These are phyloP conservation scores for Rhodomyrtus psidioides DNA, from an alignment of 441 rosid genomes.

Conservation along the genomic window DNA sequence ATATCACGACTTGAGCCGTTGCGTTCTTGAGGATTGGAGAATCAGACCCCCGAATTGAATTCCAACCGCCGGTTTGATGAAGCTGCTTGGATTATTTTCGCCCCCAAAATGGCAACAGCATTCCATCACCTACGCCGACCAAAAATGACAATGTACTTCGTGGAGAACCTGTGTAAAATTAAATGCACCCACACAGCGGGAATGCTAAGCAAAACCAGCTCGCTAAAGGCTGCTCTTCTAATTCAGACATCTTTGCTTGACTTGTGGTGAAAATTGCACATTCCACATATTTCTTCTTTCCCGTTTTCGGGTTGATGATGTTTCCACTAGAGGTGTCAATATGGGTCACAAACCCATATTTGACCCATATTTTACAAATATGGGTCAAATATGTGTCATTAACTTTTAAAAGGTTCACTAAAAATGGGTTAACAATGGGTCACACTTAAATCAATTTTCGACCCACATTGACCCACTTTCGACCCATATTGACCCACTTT, in stretches of 20 bases:
- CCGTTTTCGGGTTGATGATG: background rate
- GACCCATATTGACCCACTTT: too few relatives aligned
- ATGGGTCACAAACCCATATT: too few relatives aligned
- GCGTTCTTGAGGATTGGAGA: background rate
- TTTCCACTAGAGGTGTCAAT: background rate
- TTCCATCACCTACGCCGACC: background rate
- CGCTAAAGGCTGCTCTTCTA: background rate
- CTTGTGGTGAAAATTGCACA: background rate
- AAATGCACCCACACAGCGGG: background rate
- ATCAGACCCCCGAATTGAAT: background rate
- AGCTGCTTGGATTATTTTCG: background rate
- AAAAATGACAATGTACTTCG: background rate
- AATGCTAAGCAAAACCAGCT: background rate
- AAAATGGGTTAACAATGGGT: too few relatives aligned
- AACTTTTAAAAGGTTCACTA: too few relatives aligned
- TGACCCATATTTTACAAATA: too few relatives aligned
- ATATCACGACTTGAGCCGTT: background rate
- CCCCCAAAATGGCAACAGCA: background rate
- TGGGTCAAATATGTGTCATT: too few relatives aligned
- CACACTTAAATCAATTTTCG: too few relatives aligned
- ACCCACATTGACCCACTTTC: too few relatives aligned
- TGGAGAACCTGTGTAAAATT: background rate
- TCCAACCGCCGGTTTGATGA: background rate
- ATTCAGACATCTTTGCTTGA: background rate
- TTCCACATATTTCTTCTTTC: background rate